A percentile compares a stretch with the other conserved stretches of the same genome.
Evolutionary conservation across 164 flowering plant genomes (phyloP).

Genomic region (Santalum album): DNA sequence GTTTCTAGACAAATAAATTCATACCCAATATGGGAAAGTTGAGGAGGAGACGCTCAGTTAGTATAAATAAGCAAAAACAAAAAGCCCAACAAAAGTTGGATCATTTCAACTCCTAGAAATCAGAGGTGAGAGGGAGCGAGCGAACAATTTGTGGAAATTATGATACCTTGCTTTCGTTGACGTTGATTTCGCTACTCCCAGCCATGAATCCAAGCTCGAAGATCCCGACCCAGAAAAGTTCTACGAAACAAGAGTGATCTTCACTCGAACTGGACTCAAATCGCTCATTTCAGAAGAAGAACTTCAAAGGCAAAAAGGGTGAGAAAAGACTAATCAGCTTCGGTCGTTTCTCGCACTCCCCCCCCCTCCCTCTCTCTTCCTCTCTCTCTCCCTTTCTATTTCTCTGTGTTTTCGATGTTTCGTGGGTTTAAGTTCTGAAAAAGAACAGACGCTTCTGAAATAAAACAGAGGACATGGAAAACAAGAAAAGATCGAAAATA

Average conservation of each 20-base stretch:
- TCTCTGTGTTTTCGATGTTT: too few relatives aligned
- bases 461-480: slow-evolving; percentile 1
- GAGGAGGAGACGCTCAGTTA: too few relatives aligned
- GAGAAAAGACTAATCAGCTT: too few relatives aligned
- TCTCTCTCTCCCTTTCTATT: too few relatives aligned
- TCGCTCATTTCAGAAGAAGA: background rate
- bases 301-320: too few relatives aligned
- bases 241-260: slow-evolving; percentile 1
- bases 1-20: too few relatives aligned
- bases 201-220: slow-evolving; percentile 25
- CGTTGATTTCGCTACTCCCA: slow-evolving; percentile 51
- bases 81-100: background rate
- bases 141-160: too few relatives aligned
- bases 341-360: too few relatives aligned
- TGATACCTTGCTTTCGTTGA: slow-evolving; percentile 52
- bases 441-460: slow-evolving; percentile 8
- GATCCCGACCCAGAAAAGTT: background rate
- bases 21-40: too few relatives aligned
- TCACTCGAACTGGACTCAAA: background rate
- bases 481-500: background rate
- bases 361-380: too few relatives aligned
- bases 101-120: too few relatives aligned
- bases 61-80: background rate
- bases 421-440: slow-evolving; percentile 17
- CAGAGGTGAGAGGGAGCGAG: background rate